Conservation (phyloP, 2,329 filamentous ascomycete genomes). For the Ambrosiella xylebori region DNA sequence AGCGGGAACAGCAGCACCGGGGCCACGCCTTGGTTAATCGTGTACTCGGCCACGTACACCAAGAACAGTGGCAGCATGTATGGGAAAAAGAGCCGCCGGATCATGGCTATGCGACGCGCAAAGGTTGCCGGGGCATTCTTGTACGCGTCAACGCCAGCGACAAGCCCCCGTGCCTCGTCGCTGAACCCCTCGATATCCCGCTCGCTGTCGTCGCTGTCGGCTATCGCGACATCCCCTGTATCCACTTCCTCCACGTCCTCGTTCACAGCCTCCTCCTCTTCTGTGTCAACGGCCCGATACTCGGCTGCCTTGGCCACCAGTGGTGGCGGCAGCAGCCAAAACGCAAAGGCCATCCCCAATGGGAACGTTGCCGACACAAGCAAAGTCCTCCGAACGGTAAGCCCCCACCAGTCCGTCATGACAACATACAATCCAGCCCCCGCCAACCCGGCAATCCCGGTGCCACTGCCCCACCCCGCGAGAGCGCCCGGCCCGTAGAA, state of each 20-base stretch:
- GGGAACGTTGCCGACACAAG: conserved; percentile 67
- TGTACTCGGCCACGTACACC: conserved; percentile 88
- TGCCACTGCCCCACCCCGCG: conserved; percentile 83
- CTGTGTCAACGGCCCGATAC: conserved; percentile 33
- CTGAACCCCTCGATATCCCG: background rate
- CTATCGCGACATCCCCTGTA: background rate
- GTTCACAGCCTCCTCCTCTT: conserved; percentile 29
- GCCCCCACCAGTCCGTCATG: conserved; percentile 61
- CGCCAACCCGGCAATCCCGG: conserved; percentile 71
- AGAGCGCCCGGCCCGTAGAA: conserved; percentile 80
- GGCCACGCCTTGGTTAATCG: conserved; percentile 86
- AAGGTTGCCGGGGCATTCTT: background rate
- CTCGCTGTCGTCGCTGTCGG: too few relatives aligned
- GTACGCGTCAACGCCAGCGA: background rate
- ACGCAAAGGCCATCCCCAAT: conserved; percentile 65
- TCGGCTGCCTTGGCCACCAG: conserved; percentile 21
- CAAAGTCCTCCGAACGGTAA: conserved; percentile 58
- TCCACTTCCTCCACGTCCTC: conserved; percentile 20
- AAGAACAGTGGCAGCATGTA: conserved; percentile 82
- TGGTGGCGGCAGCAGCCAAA: conserved; percentile 48
- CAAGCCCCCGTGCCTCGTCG: background rate
- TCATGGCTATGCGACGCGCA: conserved; percentile 41
- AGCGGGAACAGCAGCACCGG: conserved; percentile 83
- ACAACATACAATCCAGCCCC: conserved; percentile 79
- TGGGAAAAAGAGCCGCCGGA: conserved; percentile 52